A percentile compares a stretch with the other conserved stretches of the same genome.
Conservation (phyloP, 139 green algal genomes). For the Chlamydomonas sp. region DNA sequence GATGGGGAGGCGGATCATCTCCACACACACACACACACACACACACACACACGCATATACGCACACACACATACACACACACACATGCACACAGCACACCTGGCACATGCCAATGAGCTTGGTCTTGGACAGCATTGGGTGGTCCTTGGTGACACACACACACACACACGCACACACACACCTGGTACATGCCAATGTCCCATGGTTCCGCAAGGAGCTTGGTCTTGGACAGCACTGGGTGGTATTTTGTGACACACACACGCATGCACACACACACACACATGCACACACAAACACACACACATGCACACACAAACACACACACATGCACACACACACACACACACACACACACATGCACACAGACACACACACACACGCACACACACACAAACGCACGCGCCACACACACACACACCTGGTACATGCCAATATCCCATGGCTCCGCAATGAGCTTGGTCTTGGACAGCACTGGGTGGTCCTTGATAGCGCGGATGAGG, state of each 20-base stretch:
- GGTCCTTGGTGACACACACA: background rate
- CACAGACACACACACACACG: too few relatives aligned
- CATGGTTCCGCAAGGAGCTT: slow-evolving; percentile 90
- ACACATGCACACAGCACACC: too few relatives aligned
- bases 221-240: too few relatives aligned
- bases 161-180: slow-evolving; percentile 16
- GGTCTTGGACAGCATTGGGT: too few relatives aligned
- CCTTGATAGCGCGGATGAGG: slow-evolving; percentile 70
- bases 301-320: too few relatives aligned
- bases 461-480: slow-evolving; percentile 75
- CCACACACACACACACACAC: too few relatives aligned
- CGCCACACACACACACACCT: slow-evolving; percentile 43
- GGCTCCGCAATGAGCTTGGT: slow-evolving; percentile 85
- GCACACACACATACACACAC: too few relatives aligned
- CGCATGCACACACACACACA: slow-evolving; percentile 42
- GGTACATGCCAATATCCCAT: slow-evolving; percentile 87
- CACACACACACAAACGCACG: too few relatives aligned
- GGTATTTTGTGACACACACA: background rate
- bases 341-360: background rate
- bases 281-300: too few relatives aligned
- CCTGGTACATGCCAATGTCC: slow-evolving; percentile 49
- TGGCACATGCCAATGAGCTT: background rate
- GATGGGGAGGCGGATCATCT: too few relatives aligned
- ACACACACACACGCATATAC: too few relatives aligned
- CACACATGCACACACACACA: background rate